Base-by-base conservation (phyloP, 768 basidiomycete genomes). In the Pulveroboletus sp. region DNA sequence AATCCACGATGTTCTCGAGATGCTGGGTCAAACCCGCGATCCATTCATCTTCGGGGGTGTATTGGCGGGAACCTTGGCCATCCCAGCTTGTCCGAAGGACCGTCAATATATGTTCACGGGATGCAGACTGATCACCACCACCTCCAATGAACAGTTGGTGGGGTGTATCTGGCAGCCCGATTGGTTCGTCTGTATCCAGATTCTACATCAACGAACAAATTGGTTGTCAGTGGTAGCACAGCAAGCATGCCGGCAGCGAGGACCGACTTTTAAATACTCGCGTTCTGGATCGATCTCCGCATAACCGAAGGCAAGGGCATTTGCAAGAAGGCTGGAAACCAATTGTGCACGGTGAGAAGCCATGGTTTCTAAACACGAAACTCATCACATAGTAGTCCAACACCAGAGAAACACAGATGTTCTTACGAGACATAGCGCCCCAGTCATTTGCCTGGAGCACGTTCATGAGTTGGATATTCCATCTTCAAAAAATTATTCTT, bases 371-470 rank as follows among this genome's bases (percentile, higher is more conserved):
- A 48, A 9, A 50, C 1, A 36, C 16, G 9, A n/a, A 13, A 37
- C 8, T 54, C 35, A 13, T 47, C 22, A 38, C 4, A 34, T 17
- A 13, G 1, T n/a, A n/a, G n/a, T n/a, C 22, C 24, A 24, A 27
- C 24, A n/a, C 2, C n/a, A 13, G 3, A 2, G 14, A 32, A 17
- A 30, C 1, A 6, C 1, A 0, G 11, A 8, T 16, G 2, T 8
- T 62, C 80, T 42, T 55, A 84, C 83, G 80, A 40, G 82, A 82
- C 43, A 83, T 67, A 0, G 82, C 71, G 14, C 80, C 79, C 82
- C 83, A 84, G 51, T 84, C 83, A 30, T 82, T 82, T 2, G 78
- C 74, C 82, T 82, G 48, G 9, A 39, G 39, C 2, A 39, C 2
- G 2, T 37, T 20, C 16, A 14, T 8, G 6, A 35, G 22, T n/a